Conservation (phyloP, 1,139 yeast genomes). For the Sugiyamaella novakii region DNA sequence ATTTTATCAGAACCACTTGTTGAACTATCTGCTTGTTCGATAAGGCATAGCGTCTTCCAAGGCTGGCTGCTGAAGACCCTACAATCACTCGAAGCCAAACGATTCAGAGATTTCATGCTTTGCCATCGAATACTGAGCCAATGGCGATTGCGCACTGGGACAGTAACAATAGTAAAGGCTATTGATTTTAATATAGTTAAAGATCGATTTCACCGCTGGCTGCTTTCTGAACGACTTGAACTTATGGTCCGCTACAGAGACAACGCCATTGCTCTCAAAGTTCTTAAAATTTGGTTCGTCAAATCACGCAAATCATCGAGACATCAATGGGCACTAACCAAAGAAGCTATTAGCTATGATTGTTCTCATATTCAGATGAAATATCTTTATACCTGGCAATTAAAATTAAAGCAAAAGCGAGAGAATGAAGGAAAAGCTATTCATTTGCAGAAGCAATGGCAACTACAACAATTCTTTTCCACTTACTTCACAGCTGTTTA, state of each 20-base stretch:
- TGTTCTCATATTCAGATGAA: constrained; percentile 10
- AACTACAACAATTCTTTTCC: constrained; percentile 6
- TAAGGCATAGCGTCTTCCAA: constrained; percentile 12
- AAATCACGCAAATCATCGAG: constrained; percentile 5
- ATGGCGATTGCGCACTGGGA: constrained; percentile 28
- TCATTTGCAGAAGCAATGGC: constrained; percentile 10
- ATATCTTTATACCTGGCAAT: constrained; percentile 19
- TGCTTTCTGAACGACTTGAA: constrained; percentile 25
- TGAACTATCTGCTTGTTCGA: background rate
- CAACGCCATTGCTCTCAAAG: constrained; percentile 13
- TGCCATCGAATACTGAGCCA: constrained; percentile 19
- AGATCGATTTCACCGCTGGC: constrained; percentile 26
- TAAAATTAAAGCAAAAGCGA: background rate
- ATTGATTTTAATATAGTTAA: constrained; percentile 19
- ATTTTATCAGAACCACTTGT: constrained; percentile 1
- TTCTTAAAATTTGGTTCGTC: constrained; percentile 24
- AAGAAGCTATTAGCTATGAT: constrained; percentile 17
- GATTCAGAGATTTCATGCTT: constrained; percentile 30
- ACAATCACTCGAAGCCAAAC: constrained; percentile 26
- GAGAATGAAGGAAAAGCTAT: constrained; percentile 16
- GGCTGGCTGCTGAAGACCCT: constrained; percentile 27
- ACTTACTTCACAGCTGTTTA: constrained; percentile 8
- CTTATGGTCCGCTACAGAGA: constrained; percentile 24
- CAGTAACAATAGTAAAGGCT: constrained; percentile 7
- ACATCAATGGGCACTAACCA: constrained; percentile 13